phyloP scores from a whole-genome alignment of 371 early-diverging fungal species.

The Parasitella parasitica region DNA sequence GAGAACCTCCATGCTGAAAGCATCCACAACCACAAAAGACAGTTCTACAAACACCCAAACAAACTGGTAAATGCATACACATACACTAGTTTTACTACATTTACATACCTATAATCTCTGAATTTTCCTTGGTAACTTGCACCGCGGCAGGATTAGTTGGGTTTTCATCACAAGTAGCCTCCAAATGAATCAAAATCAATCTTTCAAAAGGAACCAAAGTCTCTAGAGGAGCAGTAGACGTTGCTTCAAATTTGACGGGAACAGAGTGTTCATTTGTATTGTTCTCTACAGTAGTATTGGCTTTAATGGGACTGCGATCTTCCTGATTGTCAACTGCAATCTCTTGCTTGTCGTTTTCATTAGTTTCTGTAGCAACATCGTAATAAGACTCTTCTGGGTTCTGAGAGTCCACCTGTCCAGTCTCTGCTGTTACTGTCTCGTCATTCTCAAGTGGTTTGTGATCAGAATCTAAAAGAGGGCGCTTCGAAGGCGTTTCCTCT shows the following conservation, averaged over 20 bases:
- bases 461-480: not conserved
- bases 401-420: not conserved
- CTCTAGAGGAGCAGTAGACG: constrained; percentile 1
- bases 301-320: not conserved
- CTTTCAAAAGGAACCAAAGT: constrained; percentile 55
- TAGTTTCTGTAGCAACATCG: not conserved
- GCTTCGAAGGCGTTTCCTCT: constrained; percentile 3
- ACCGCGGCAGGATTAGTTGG: constrained; percentile 58
- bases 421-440: not conserved
- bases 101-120: constrained; percentile 47
- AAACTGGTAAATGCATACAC: too few species aligned
- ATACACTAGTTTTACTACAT: not conserved
- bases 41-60: constrained; percentile 40
- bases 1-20: constrained; percentile 43
- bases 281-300: not conserved
- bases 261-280: not conserved
- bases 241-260: not conserved
- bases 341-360: not conserved
- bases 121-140: constrained; percentile 61
- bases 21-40: constrained; percentile 41
- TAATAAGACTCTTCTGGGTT: not conserved
- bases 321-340: not conserved
- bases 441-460: not conserved
- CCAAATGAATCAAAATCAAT: constrained; percentile 67
- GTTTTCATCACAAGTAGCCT: constrained; percentile 76